A percentile compares a stretch with the other conserved stretches of the same genome.
Conservation (phyloP, 352 stramenopile genomes). For the Phytopythium chamaehyphon region DNA sequence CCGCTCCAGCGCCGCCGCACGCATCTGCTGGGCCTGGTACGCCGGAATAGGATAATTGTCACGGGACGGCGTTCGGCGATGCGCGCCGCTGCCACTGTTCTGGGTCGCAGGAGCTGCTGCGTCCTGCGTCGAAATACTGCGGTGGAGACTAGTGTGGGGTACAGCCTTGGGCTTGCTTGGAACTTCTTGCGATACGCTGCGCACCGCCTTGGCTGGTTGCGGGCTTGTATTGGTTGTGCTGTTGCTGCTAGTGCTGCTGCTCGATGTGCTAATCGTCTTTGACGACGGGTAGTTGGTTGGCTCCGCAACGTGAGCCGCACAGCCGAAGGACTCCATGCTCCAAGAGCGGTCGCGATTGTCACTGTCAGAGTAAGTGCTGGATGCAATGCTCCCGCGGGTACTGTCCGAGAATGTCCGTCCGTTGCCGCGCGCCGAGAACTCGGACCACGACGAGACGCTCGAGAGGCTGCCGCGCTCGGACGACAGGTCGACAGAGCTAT, state of each 20-base stretch:
- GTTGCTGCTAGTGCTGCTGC: not conserved
- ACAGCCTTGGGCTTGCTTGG: slow-evolving; percentile 1
- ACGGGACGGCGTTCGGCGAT: slow-evolving; percentile 1
- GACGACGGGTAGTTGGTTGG: not conserved
- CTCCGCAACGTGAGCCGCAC: slow-evolving; percentile 1
- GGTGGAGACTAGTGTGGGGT: slow-evolving; percentile 1
- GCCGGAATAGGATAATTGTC: slow-evolving; percentile 8
- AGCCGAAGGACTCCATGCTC: slow-evolving; percentile 8
- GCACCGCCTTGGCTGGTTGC: slow-evolving; percentile 3
- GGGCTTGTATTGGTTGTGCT: slow-evolving; percentile 1
- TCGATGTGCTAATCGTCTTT: no score
- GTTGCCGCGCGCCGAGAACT: slow-evolving; percentile 6
- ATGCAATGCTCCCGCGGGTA: slow-evolving; percentile 21
- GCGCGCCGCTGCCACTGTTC: not conserved
- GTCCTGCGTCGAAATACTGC: slow-evolving; percentile 4
- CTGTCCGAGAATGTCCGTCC: slow-evolving; percentile 7
- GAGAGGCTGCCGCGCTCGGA: slow-evolving; percentile 14
- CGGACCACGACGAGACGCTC: slow-evolving; percentile 24
- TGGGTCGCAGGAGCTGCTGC: not conserved
- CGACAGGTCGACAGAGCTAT: slow-evolving; percentile 4
- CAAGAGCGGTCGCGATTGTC: slow-evolving; percentile 7
- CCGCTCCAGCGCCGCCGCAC: slow-evolving; percentile 3
- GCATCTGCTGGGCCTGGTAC: slow-evolving; percentile 6
- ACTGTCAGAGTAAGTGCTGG: slow-evolving; percentile 18
- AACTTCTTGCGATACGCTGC: slow-evolving; percentile 8